Base-by-base conservation (phyloP, 73 alveolate genomes). In the Paramecium sexaurelia region DNA sequence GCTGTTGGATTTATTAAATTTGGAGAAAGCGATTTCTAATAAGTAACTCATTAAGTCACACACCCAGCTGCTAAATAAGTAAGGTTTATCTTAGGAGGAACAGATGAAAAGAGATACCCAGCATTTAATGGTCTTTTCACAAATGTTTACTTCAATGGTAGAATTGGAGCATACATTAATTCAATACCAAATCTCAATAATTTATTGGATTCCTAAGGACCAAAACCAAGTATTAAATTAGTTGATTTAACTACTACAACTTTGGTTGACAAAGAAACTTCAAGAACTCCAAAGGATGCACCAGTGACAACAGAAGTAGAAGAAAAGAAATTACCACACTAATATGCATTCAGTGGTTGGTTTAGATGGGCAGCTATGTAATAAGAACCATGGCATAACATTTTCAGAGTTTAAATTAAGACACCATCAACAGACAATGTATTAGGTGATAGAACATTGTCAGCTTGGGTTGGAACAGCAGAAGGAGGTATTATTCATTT, bases 91-190 rank as follows among this genome's bases (percentile, higher is more conserved):
- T 61, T 61, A 20, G 83, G 83, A 61, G 83, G 83, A 22, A 61
- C 43, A 32, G 83, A 61, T 32, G 43, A 61, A 10, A 61, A 61
- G 39, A 61, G 83, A 61, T 61, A 61, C 26, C 83, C 83, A 26
- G 83, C 83, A 61, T 61, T 61, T n/a, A 61, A 61, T 61, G 83
- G 83, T 61, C 47, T 61, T 5, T 61, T 61, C 45, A 61, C 83
- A 2, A 78, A 45, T 41, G 73, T 78, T 37, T 41, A 41, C 17
- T 78, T 78, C 41, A 78, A 78, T 45, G 6, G 19, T 33, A 41
- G 43, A 43, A 17, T 39, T 29, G 90, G 90, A 40, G 90, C 90
- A 1, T 78, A 78, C 13, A 40, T 78, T 4, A 73, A 33, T 22
- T 36, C 55, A 33, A 20, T 73, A 22, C 40, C 55, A n/a, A 39